Conservation (phyloP, 2,329 filamentous ascomycete species). For the Fusarium decemcellulare region DNA sequence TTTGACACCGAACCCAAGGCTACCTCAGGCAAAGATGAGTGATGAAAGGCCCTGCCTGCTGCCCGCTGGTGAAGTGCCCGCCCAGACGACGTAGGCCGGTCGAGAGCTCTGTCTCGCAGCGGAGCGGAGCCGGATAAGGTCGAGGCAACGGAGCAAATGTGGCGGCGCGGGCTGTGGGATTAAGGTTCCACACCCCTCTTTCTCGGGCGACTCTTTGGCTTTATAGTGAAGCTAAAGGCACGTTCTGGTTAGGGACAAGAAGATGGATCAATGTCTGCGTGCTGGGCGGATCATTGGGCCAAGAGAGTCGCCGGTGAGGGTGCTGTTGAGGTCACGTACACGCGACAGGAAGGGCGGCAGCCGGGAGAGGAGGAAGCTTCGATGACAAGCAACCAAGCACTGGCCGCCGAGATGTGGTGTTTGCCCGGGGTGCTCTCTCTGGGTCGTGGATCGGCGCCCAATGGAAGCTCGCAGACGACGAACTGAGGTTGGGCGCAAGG, state of each 20-base stretch:
- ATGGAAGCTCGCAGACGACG: slow-evolving; percentile 28
- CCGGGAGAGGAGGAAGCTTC: slow-evolving; percentile 18
- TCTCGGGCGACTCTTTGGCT: slow-evolving; percentile 23
- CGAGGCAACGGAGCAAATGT: slow-evolving; percentile 38
- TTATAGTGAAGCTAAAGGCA: slow-evolving; percentile 9
- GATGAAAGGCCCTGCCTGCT: slow-evolving; percentile 3
- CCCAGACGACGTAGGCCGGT: slow-evolving; percentile 11
- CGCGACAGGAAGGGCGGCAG: background rate
- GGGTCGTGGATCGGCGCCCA: slow-evolving; percentile 36
- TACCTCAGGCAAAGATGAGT: slow-evolving; percentile 25
- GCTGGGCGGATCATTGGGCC: slow-evolving; percentile 11
- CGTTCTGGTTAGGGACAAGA: slow-evolving; percentile 15
- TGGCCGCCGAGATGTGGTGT: slow-evolving; percentile 25
- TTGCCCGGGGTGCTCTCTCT: slow-evolving; percentile 28
- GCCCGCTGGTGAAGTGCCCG: slow-evolving; percentile 7
- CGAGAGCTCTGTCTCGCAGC: slow-evolving; percentile 27
- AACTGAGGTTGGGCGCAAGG: slow-evolving; percentile 37
- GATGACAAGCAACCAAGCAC: slow-evolving; percentile 29
- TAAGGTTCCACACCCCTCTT: slow-evolving; percentile 48
- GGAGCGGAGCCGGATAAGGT: slow-evolving; percentile 43
- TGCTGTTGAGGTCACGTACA: slow-evolving; percentile 17
- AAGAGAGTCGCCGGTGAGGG: background rate
- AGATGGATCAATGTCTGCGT: slow-evolving; percentile 8
- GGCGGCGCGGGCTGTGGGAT: slow-evolving; percentile 42
- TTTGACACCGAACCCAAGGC: slow-evolving; percentile 20